Percentiles rank a stretch among this genome's conserved stretches.
These are phyloP conservation scores for Picea glauca DNA, from an alignment of 75 land plant genomes.

Conservation along the genomic window DNA sequence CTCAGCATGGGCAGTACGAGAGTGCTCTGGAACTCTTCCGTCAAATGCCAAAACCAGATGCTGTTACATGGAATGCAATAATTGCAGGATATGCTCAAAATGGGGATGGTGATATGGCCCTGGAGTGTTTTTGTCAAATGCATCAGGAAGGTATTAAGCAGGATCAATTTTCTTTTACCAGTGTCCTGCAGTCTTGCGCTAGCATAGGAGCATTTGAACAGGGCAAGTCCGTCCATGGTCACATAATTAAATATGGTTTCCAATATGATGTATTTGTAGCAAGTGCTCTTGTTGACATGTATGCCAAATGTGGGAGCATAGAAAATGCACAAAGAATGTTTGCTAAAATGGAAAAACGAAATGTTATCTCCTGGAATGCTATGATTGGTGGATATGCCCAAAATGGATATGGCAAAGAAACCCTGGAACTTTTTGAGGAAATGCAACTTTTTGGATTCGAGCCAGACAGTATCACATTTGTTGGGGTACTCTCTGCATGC, in stretches of 20 bases:
- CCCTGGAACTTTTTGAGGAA: constrained; percentile 25
- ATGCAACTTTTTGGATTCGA: constrained; percentile 29
- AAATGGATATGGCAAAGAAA: constrained; percentile 28
- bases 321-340: constrained; percentile 36
- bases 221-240: constrained; percentile 34
- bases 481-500: constrained; percentile 47
- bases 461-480: constrained; percentile 42
- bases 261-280: constrained; percentile 24
- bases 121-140: constrained; percentile 29
- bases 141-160: constrained; percentile 16
- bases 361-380: constrained; percentile 59
- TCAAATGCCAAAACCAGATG: constrained; percentile 7
- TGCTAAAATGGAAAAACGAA: constrained; percentile 20
- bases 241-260: constrained; percentile 17
- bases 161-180: constrained; percentile 26
- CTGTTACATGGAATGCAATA: constrained; percentile 20
- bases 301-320: constrained; percentile 50
- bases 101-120: constrained; percentile 22
- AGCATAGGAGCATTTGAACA: constrained; percentile 24
- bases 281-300: constrained; percentile 47
- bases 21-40: constrained; percentile 13
- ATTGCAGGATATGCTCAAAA: constrained; percentile 31
- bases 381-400: constrained; percentile 45
- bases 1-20: constrained; percentile 12
- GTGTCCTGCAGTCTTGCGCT: constrained; percentile 38